phyloP scores from a whole-genome alignment of 371 early-diverging fungal genomes.

The Nematocida minor region DNA sequence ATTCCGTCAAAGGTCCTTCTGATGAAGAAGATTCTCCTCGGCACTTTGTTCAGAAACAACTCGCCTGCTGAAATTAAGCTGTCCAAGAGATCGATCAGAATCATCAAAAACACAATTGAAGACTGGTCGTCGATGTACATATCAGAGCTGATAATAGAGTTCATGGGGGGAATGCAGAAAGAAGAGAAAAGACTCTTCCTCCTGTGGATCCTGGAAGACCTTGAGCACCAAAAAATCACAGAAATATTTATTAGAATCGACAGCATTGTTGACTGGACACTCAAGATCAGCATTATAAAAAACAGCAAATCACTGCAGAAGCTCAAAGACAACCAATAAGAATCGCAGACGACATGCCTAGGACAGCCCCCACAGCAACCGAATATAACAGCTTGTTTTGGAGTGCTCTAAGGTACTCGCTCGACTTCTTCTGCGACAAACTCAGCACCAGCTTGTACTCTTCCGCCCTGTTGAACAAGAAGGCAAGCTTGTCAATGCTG shows the following conservation, averaged over 20 bases:
- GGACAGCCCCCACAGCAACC: neutral
- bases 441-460: constrained; percentile 32
- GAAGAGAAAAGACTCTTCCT: constrained; percentile 28
- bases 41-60: neutral
- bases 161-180: constrained; percentile 14
- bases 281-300: constrained; percentile 37
- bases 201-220: neutral
- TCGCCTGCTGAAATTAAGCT: neutral
- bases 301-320: neutral
- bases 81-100: neutral
- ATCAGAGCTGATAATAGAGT: constrained; percentile 19
- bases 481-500: constrained; percentile 1
- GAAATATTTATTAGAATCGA: constrained; percentile 47
- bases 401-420: neutral
- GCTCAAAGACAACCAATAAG: neutral
- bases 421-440: neutral
- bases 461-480: neutral
- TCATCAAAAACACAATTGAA: constrained; percentile 7
- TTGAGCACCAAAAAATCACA: neutral
- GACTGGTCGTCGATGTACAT: neutral
- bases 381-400: neutral
- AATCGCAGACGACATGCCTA: neutral
- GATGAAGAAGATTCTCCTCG: constrained; percentile 56
- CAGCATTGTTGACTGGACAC: constrained; percentile 21
- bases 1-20: constrained; percentile 62